phyloP scores from a whole-genome alignment of 805 yeast genomes.

The Cyberlindnera galapagoensis region DNA sequence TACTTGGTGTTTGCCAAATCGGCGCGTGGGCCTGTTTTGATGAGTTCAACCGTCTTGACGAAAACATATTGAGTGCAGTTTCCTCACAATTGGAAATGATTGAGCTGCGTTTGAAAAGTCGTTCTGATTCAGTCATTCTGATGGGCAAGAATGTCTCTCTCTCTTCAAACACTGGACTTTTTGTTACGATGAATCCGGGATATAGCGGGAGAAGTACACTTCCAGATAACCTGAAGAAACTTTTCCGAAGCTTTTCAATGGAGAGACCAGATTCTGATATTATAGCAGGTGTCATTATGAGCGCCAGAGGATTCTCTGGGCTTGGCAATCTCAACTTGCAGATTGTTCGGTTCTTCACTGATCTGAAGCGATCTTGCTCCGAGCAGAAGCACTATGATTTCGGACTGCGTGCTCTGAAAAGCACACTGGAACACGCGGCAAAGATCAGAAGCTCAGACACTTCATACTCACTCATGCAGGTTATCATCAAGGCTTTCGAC shows the following conservation, averaged over 20 bases:
- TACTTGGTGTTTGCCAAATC: constrained; percentile 71
- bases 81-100: constrained; percentile 74
- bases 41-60: constrained; percentile 80
- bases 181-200: constrained; percentile 87
- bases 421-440: constrained; percentile 57
- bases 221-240: constrained; percentile 80
- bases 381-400: constrained; percentile 79
- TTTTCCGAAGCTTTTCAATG: constrained; percentile 74
- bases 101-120: constrained; percentile 42
- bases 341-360: constrained; percentile 49
- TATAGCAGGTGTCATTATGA: constrained; percentile 67
- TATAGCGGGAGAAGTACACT: constrained; percentile 77
- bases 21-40: constrained; percentile 97
- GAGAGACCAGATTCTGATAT: constrained; percentile 58
- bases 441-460: constrained; percentile 27
- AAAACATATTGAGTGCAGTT: constrained; percentile 71
- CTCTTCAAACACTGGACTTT: constrained; percentile 55
- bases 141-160: constrained; percentile 36
- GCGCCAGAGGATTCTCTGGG: constrained; percentile 60
- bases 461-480: constrained; percentile 21
- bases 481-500: constrained; percentile 47
- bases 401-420: constrained; percentile 78
- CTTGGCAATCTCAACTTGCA: constrained; percentile 38
- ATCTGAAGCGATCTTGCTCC: constrained; percentile 36
- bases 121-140: constrained; percentile 28